These are phyloP conservation scores for Trichoderma semiorbis DNA, from an alignment of 2,329 filamentous ascomycete species.

Conservation along the genomic window DNA sequence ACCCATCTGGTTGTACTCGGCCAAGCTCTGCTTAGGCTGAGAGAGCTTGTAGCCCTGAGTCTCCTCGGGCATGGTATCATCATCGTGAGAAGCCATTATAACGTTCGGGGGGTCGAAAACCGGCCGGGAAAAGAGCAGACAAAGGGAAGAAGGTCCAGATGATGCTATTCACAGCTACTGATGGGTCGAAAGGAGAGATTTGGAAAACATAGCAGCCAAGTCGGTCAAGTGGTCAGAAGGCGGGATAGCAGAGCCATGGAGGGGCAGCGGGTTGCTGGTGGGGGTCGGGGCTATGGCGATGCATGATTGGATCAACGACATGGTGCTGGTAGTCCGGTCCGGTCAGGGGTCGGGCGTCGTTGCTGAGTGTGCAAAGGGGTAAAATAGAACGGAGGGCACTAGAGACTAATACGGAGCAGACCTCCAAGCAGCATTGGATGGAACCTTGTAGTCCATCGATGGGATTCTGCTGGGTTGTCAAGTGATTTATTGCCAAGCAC, in stretches of 20 bases:
- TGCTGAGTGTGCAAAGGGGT: neutral
- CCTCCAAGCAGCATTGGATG: neutral
- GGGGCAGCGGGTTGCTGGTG: slow-evolving; percentile 18
- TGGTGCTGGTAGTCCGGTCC: neutral
- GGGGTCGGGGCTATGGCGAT: slow-evolving; percentile 1
- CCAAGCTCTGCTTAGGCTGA: slow-evolving; percentile 92
- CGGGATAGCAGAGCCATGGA: slow-evolving; percentile 12
- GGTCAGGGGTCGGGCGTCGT: neutral
- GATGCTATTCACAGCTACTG: slow-evolving; percentile 6
- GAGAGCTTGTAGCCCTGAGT: slow-evolving; percentile 97
- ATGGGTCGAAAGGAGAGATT: slow-evolving; percentile 14
- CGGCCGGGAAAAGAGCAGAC: neutral
- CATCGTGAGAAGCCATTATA: slow-evolving; percentile 65
- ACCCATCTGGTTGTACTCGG: slow-evolving; percentile 94
- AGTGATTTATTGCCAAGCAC: slow-evolving; percentile 10
- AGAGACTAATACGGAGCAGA: neutral
- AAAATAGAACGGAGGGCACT: neutral
- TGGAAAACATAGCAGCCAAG: neutral
- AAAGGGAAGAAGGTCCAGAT: neutral
- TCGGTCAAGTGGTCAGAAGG: slow-evolving; percentile 14
- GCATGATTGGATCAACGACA: slow-evolving; percentile 12
- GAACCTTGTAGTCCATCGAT: neutral
- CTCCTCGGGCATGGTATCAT: slow-evolving; percentile 81
- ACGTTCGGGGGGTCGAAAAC: neutral
- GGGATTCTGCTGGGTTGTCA: neutral